phyloP scores from a whole-genome alignment of 2,329 filamentous ascomycete genomes.

The Botrytis elliptica region DNA sequence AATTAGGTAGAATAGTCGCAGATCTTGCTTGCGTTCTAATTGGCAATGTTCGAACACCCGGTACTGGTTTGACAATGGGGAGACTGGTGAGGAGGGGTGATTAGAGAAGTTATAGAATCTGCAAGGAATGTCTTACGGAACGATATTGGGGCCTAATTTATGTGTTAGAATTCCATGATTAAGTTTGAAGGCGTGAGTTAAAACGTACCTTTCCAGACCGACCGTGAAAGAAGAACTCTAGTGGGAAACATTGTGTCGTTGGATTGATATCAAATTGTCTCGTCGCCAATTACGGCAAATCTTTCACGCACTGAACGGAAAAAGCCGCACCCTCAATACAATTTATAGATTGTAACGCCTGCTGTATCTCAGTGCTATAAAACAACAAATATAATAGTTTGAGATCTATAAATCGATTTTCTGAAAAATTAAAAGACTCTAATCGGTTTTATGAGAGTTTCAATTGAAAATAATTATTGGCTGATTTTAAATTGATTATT shows the following conservation, averaged over 20 bases:
- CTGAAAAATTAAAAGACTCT: background rate
- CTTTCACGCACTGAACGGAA: background rate
- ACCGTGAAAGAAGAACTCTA: slow-evolving; percentile 58
- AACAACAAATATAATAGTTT: background rate
- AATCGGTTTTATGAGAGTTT: background rate
- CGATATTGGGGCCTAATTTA: slow-evolving; percentile 62
- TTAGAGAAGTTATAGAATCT: slow-evolving; percentile 34
- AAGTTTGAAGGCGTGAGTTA: background rate
- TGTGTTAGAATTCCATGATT: slow-evolving; percentile 31
- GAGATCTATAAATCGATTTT: background rate
- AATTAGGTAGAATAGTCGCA: slow-evolving; percentile 71
- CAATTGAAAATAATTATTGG: background rate
- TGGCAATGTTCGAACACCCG: slow-evolving; percentile 56
- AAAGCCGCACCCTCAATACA: background rate
- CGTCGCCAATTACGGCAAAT: slow-evolving; percentile 1
- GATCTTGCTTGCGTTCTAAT: slow-evolving; percentile 69
- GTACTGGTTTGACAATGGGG: slow-evolving; percentile 49
- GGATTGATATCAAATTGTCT: slow-evolving; percentile 12
- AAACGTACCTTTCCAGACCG: slow-evolving; percentile 71
- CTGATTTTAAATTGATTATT: background rate
- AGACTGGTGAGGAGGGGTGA: slow-evolving; percentile 46
- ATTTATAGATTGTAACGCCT: background rate
- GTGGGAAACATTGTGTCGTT: slow-evolving; percentile 54
- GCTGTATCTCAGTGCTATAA: background rate
- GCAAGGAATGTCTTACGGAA: slow-evolving; percentile 55